These are phyloP conservation scores for Ophiocordyceps robertsii DNA, from an alignment of 2,329 filamentous ascomycete species.

Conservation along the genomic window DNA sequence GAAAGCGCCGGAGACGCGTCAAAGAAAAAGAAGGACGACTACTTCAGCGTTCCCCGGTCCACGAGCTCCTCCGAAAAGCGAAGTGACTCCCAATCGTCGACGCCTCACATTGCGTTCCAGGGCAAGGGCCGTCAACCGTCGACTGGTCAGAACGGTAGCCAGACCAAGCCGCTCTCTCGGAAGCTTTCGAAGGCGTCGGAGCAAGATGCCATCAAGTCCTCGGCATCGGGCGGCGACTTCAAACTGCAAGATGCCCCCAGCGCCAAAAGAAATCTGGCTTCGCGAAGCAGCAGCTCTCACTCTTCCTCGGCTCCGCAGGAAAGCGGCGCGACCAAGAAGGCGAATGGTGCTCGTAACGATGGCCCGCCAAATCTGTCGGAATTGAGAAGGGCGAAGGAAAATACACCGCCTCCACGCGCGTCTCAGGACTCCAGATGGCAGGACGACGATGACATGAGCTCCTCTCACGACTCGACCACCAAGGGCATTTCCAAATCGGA, in stretches of 20 bases:
- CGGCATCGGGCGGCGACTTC: constrained; percentile 38
- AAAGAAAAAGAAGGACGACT: constrained; percentile 43
- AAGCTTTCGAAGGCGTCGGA: constrained; percentile 30
- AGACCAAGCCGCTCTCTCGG: constrained; percentile 33
- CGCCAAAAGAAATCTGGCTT: constrained; percentile 33
- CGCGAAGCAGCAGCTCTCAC: constrained; percentile 29
- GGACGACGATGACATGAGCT: constrained; percentile 37
- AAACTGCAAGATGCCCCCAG: constrained; percentile 72
- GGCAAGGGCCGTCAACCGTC: constrained; percentile 56
- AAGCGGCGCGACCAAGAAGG: constrained; percentile 17
- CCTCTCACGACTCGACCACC: constrained; percentile 27
- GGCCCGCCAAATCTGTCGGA: constrained; percentile 7
- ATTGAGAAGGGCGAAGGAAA: constrained; percentile 22
- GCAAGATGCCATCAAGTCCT: constrained; percentile 12
- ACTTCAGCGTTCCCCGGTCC: constrained; percentile 37
- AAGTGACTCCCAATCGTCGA: constrained; percentile 39
- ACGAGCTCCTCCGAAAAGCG: constrained; percentile 28
- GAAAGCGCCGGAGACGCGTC: constrained; percentile 30
- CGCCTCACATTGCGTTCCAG: constrained; percentile 86
- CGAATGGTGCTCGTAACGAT: constrained; percentile 19
- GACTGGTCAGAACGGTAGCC: constrained; percentile 43
- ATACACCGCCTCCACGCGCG: constrained; percentile 27
- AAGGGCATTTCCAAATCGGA: constrained; percentile 25
- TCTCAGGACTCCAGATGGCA: constrained; percentile 45
- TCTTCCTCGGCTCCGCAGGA: constrained; percentile 25